Evolutionary conservation across 2,329 filamentous ascomycete genomes (phyloP), one percentile per base, ranked within the genome.

Genomic region (Colletotrichum acutatum): DNA sequence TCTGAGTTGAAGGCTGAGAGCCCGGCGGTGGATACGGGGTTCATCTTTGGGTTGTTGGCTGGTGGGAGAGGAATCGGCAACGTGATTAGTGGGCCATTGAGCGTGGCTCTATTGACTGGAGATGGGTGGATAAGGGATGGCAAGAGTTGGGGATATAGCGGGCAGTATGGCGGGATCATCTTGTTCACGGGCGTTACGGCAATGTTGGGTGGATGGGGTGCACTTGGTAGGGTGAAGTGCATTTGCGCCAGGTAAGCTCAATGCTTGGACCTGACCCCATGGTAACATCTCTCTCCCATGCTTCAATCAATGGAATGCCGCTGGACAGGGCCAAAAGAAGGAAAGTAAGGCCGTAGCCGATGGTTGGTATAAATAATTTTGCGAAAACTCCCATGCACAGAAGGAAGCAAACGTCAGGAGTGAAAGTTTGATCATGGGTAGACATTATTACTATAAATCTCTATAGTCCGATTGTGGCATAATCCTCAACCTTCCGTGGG

Each of bases 1-100:
- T 30, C 32, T 19, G 57, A 58, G 64, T 12, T 74, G 24, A 78
- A 78, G 32, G 42, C 42, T 22, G 42, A 49, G 42, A 49, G 42
- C 42, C 42, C 42, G 16, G 42, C 42, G 42, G 42, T 49, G 19
- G 42, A 49, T 0, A 49, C 42, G 42, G 42, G 42, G 7, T 49
- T 49, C 42, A 49, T 49, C 42, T 49, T 22, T 49, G 42, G 42
- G 42, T 22, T 49, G 7, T 22, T 49, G 7, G 42, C 42, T 22
- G 42, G 42, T n/a, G 42, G 42, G 19, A n/a, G 42, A 7, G 42
- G 42, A 7, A 22, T 49, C 19, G 42, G 42, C 16, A 49, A 49
- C 7, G 42, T 49, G 42, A 49, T 22, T n/a, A 49, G 42, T 9
- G 42, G 42, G 7, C 42, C 42, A 8, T 22, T 49, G 8, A 49